A percentile compares a stretch with the other conserved stretches of the same genome.
phyloP scores from a whole-genome alignment of 192 early-diverging fungal genomes.

The Coemansia sp. region DNA sequence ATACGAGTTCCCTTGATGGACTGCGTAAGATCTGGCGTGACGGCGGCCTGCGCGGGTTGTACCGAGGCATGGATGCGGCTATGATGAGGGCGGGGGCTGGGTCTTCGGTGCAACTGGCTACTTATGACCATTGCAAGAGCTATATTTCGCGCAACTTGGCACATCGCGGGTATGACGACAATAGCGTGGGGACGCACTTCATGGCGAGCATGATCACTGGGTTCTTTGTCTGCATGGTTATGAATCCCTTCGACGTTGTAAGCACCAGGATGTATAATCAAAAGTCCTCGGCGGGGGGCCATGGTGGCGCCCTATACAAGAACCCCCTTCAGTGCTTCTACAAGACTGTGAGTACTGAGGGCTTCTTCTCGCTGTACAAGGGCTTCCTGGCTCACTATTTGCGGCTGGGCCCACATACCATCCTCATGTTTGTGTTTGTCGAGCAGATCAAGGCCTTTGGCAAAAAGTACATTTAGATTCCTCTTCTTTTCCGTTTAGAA shows the following conservation, averaged over 20 bases:
- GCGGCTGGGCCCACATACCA: conserved; percentile 90
- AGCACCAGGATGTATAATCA: conserved; percentile 96
- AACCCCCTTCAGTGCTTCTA: conserved; percentile 80
- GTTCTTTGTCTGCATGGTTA: conserved; percentile 81
- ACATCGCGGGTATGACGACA: conserved; percentile 56
- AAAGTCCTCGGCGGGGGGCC: conserved; percentile 53
- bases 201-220: conserved; percentile 75
- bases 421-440: conserved; percentile 88
- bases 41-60: conserved; percentile 80
- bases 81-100: conserved; percentile 89
- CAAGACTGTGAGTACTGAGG: conserved; percentile 82
- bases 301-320: conserved; percentile 71
- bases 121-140: conserved; percentile 81
- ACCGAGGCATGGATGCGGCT: conserved; percentile 81
- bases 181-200: conserved; percentile 68
- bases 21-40: conserved; percentile 63
- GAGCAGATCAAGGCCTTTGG: conserved; percentile 65
- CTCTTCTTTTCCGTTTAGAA: neutral
- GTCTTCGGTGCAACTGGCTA: conserved; percentile 84
- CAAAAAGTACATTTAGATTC: conserved; percentile 23
- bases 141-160: conserved; percentile 57
- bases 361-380: conserved; percentile 83
- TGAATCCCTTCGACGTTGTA: conserved; percentile 98
- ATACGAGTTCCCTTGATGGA: conserved; percentile 65
- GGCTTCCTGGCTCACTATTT: conserved; percentile 90